Evolutionary conservation across 805 yeast genomes (phyloP), one percentile per base, ranked within the genome.

Genomic region (Teunomyces barrocoloradensis): DNA sequence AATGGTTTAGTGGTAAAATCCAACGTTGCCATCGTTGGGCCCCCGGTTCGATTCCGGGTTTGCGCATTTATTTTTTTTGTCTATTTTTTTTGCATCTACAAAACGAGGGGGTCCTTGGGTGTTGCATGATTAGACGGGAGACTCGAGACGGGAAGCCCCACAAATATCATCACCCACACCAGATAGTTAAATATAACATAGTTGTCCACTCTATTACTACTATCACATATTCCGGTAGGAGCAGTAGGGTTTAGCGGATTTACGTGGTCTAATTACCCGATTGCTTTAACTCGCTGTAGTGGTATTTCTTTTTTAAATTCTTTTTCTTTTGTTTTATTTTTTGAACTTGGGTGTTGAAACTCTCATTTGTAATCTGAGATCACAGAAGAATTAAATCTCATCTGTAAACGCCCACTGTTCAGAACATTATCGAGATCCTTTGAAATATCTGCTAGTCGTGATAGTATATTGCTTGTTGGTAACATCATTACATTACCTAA

Each of bases 11-110:
- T 46, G 49, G 27, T 25, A 25, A 25, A 25, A 25, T 25, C 27
- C 27, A 25, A 45, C 48, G 48, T 45, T 45, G 48, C 48, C 48
- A 45, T 45, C 48, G 48, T 45, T 45, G 48, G 48, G 48, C 48
- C 49, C 49, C 49, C 49, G 49, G 49, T 46, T 46, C 49, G 49
- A 46, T 46, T 46, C 49, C 49, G 49, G 49, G 49, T 46, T 46
- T 46, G 49, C 49, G 49, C 49, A 46, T 36, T 42, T 25, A 46
- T 36, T 42, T 25, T 36, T 43, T 40, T 46, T n/a, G 1, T 3
- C 13, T 29, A 3, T 10, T 17, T 37, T 37, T 37, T 37, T 37
- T 37, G 40, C 40, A 37, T 37, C 40, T 29, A 37, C 29, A 23
- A 32, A 32, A 32, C 34, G 18, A 32, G 34, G 34, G 18, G 34